phyloP scores from a whole-genome alignment of 2,329 filamentous ascomycete species.

The Aspergillus vadensis region DNA sequence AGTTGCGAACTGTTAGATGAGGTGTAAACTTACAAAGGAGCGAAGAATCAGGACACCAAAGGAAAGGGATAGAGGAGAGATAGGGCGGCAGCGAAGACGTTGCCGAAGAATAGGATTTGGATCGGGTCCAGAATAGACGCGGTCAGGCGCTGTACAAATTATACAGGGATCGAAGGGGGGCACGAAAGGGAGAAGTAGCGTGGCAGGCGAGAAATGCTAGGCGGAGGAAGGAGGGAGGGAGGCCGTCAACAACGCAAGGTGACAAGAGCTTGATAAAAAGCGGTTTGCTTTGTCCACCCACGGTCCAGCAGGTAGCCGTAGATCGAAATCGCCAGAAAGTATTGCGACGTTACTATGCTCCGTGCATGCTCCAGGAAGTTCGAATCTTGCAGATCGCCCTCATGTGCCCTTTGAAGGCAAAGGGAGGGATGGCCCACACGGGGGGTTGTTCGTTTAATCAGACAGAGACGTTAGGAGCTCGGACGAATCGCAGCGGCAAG shows the following conservation, averaged over 20 bases:
- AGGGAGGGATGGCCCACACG: conserved; percentile 24
- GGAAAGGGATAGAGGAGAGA: conserved; percentile 17
- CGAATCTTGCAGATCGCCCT: conserved; percentile 40
- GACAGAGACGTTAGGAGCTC: conserved; percentile 32
- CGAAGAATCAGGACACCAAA: conserved; percentile 20
- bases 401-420: conserved; percentile 36
- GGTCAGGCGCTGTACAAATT: conserved; percentile 34
- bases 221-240: conserved; percentile 16
- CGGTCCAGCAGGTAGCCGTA: conserved; percentile 29
- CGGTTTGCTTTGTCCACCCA: conserved; percentile 40
- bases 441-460: conserved; percentile 21
- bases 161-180: conserved; percentile 32
- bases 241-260: conserved; percentile 32
- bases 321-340: conserved; percentile 29
- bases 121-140: conserved; percentile 25
- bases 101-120: conserved; percentile 16
- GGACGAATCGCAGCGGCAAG: conserved; percentile 38
- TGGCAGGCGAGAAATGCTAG: conserved; percentile 30
- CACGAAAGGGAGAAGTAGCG: conserved; percentile 26
- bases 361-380: conserved; percentile 47
- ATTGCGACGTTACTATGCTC: conserved; percentile 43
- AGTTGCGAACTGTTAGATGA: conserved; percentile 10
- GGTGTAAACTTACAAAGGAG: conserved; percentile 26
- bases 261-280: conserved; percentile 29
- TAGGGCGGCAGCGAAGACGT: conserved; percentile 15